These are phyloP conservation scores for Polygonum maritimum DNA, from an alignment of 148 eudicot species.

Conservation along the genomic window DNA sequence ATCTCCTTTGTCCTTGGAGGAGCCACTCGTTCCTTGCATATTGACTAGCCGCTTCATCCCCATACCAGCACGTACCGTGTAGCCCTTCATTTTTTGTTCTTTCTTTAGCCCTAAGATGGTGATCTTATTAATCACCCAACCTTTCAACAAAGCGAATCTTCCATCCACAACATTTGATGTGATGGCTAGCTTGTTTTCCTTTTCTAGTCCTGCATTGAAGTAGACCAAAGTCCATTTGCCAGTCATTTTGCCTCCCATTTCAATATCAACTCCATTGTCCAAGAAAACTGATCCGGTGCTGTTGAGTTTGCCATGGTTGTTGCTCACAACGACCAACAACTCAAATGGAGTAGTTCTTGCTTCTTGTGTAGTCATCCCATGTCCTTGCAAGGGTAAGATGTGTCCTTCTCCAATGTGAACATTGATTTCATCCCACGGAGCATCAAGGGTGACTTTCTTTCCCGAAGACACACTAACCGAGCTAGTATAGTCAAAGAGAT, in stretches of 20 bases:
- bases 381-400: constrained; percentile 46
- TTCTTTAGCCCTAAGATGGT: constrained; percentile 9
- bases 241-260: constrained; percentile 25
- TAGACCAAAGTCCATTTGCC: constrained; percentile 24
- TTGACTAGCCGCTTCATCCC: background rate
- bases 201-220: constrained; percentile 14
- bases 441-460: constrained; percentile 20
- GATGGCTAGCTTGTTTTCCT: background rate
- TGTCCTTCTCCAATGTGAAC: constrained; percentile 49
- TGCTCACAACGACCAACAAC: constrained; percentile 31
- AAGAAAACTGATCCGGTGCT: constrained; percentile 37
- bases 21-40: background rate
- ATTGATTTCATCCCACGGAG: constrained; percentile 37
- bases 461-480: constrained; percentile 12
- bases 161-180: background rate
- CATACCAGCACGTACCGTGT: background rate
- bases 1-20: background rate
- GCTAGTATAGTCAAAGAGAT: constrained; percentile 33
- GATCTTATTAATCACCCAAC: constrained; percentile 7
- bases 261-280: constrained; percentile 39
- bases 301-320: background rate
- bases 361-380: constrained; percentile 36
- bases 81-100: background rate
- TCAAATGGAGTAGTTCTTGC: constrained; percentile 43
- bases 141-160: constrained; percentile 5